Evolutionary conservation across 2,329 filamentous ascomycete species (phyloP).

Genomic region (Fusarium sp.): DNA sequence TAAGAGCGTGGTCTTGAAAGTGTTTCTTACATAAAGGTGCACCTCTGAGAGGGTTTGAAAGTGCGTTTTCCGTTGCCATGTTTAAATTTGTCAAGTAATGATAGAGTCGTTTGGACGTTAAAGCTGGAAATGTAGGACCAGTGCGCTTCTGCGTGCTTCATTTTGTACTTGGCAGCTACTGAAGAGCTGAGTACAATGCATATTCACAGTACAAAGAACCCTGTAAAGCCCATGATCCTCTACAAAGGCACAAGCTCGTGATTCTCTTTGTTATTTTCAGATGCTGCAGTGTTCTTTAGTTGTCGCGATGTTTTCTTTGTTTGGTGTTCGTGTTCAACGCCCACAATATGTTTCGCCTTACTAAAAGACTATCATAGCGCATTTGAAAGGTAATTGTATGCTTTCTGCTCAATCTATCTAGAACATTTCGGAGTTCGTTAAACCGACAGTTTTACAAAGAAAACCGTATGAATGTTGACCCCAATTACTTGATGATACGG

Average conservation of each 20-base stretch:
- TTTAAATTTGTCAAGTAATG: background rate
- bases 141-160: background rate
- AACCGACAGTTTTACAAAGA: too few relatives aligned
- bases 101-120: fast-evolving
- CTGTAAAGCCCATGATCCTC: background rate
- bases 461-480: too few relatives aligned
- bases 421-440: too few relatives aligned
- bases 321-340: background rate
- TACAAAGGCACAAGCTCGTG: background rate
- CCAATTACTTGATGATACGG: too few relatives aligned
- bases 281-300: too few relatives aligned
- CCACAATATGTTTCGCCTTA: background rate
- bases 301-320: background rate
- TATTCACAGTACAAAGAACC: background rate
- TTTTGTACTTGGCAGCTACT: background rate
- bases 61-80: background rate
- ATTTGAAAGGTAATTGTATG: too few relatives aligned
- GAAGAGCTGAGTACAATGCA: background rate
- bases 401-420: too few relatives aligned
- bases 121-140: background rate
- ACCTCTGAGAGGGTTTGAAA: background rate
- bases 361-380: too few relatives aligned
- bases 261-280: background rate
- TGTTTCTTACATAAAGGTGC: constrained; percentile 18
- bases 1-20: background rate